Evolutionary conservation across 805 yeast genomes (phyloP), one percentile per base, ranked within the genome.

Genomic region (Wickerhamiella azymoides): DNA sequence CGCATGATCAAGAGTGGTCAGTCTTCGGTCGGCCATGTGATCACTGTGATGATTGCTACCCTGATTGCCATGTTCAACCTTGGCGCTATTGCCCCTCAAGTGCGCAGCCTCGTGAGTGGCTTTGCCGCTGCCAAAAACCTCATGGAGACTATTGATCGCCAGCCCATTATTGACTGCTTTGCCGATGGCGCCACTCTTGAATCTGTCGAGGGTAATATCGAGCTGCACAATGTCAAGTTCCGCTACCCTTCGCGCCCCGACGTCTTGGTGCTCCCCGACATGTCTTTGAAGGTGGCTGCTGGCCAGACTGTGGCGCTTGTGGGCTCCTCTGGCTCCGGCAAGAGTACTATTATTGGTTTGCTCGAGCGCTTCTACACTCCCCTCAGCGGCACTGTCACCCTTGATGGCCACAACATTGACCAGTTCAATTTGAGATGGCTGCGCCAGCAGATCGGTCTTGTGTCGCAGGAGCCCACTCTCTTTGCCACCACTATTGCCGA

Each of bases 251-350:
- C 63, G n/a, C 54, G 63, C 11, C 60, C 62, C 2, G 53, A 55
- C 24, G 59, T 57, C 14, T 47, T 56, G 9, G 55, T 59, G 14
- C 49, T 61, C 16, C 51, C 54, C 13, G 51, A 57, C 45, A 53
- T 57, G 40, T 46, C 50, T 35, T 54, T 60, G 19, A 38, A 32
- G 10, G 38, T 60, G 74, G 85, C 86, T 10, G 80, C 89, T 2
- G 95, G 95, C 8, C 62, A 77, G 54, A 84, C 82, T 54, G 89
- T 85, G 33, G 96, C 95, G 10, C 74, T 85, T 52, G 95, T 85
- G 17, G 96, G 96, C 6, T 92, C 94, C 2, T 80, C 93, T 2
- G 96, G 96, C 4, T 78, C 86, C 55, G 96, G 96, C 39, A 86
- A 86, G 64, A 84, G 95, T 0, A 86, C 96, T 0, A 74, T 86